phyloP scores from a whole-genome alignment of 2,329 filamentous ascomycete genomes.

The Colletotrichum acutatum region DNA sequence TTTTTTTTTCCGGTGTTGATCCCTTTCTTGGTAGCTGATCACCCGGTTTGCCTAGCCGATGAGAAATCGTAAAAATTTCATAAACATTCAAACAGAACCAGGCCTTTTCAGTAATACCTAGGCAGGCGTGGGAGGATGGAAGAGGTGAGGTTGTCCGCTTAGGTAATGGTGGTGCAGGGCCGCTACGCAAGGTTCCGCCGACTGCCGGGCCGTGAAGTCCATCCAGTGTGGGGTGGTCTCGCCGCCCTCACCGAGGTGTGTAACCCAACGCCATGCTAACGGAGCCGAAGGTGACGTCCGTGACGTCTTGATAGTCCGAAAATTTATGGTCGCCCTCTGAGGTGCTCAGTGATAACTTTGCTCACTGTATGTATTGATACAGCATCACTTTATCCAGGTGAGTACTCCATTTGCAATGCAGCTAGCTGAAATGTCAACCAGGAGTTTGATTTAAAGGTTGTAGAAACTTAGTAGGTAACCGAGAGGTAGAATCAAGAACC shows the following conservation, averaged over 20 bases:
- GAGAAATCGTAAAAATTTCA: neutral
- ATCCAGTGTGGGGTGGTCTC: neutral
- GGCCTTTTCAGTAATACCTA: neutral
- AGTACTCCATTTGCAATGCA: no score
- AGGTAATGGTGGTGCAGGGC: conserved; percentile 16
- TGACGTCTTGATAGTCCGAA: neutral
- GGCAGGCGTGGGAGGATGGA: neutral
- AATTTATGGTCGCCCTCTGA: neutral
- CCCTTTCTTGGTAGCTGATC: no score
- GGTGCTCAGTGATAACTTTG: neutral
- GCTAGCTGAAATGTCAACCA: neutral
- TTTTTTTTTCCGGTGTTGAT: no score
- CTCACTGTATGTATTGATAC: neutral
- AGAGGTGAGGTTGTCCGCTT: conserved; percentile 29
- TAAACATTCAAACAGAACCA: neutral
- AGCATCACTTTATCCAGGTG: neutral
- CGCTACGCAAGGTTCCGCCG: conserved; percentile 27
- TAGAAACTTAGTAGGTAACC: neutral
- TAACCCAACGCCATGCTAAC: neutral
- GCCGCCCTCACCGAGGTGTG: neutral
- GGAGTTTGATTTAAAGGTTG: neutral
- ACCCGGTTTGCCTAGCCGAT: no score
- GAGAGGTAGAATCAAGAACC: neutral
- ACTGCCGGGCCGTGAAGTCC: conserved; percentile 6
- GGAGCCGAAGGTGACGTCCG: neutral